Conservation (phyloP, 2,329 filamentous ascomycete species). For the Phoma herbarum region DNA sequence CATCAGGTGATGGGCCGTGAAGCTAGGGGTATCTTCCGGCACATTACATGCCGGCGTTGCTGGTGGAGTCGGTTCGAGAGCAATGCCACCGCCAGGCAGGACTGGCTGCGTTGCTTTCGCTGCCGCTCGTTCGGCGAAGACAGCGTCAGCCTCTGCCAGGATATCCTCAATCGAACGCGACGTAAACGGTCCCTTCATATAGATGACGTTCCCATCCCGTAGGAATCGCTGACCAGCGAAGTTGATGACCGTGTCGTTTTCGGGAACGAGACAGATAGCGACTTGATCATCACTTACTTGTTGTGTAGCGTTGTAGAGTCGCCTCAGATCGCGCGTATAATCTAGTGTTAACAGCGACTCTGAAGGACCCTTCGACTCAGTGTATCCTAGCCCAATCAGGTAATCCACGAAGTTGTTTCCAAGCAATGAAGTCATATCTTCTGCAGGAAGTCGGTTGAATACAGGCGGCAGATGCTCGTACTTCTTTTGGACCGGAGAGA, state of each 20-base stretch:
- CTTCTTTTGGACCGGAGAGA: slow-evolving; percentile 1
- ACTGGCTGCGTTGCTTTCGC: not conserved
- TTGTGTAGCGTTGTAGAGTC: slow-evolving; percentile 28
- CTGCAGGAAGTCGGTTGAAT: slow-evolving; percentile 25
- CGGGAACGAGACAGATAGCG: slow-evolving; percentile 43
- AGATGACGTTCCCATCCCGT: slow-evolving; percentile 34
- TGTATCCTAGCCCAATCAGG: slow-evolving; percentile 26
- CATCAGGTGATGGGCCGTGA: not conserved
- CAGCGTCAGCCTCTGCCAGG: slow-evolving; percentile 24
- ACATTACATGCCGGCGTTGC: not conserved
- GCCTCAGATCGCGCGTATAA: slow-evolving; percentile 30
- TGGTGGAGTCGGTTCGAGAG: slow-evolving; percentile 6
- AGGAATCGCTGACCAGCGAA: slow-evolving; percentile 26
- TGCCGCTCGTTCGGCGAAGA: slow-evolving; percentile 22
- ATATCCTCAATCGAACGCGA: slow-evolving; percentile 29
- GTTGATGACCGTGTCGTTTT: slow-evolving; percentile 29
- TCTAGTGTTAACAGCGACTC: slow-evolving; percentile 38
- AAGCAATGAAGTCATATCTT: slow-evolving; percentile 21
- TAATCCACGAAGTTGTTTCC: slow-evolving; percentile 28
- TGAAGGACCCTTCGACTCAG: slow-evolving; percentile 16
- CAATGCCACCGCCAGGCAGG: not conserved
- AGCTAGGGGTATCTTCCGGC: not conserved
- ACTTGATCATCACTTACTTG: slow-evolving; percentile 29
- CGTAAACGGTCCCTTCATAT: slow-evolving; percentile 40
- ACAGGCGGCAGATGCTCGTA: slow-evolving; percentile 16